Evolutionary conservation across 225 moss, liverwort and hornwort species (phyloP).

Genomic region (Pseudoscleropodium purum): DNA sequence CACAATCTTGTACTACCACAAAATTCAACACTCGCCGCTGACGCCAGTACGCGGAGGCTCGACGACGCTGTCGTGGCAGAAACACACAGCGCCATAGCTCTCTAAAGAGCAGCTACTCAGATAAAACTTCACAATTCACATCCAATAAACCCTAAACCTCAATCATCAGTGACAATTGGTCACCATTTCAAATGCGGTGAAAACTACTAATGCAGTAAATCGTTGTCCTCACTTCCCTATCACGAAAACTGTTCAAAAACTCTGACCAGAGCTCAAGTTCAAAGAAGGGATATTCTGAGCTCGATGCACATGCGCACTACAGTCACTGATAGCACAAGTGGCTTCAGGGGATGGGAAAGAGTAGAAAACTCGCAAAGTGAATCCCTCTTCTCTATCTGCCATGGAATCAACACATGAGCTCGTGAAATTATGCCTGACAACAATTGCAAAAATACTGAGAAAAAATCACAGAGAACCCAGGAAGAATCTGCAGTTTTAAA

Average conservation of each 20-base stretch:
- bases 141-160: background rate
- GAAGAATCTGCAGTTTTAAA: background rate
- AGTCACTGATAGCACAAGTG: background rate
- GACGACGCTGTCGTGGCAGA: constrained; percentile 18
- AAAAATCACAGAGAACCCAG: background rate
- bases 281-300: background rate
- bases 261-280: background rate
- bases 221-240: background rate
- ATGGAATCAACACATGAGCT: background rate
- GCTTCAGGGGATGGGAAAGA: constrained; percentile 17
- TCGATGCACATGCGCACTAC: background rate
- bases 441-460: background rate
- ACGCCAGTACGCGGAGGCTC: background rate
- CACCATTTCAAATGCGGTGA: background rate
- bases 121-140: background rate
- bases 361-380: constrained; percentile 78
- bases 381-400: constrained; percentile 79
- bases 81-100: constrained; percentile 32
- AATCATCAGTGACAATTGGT: background rate
- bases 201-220: background rate
- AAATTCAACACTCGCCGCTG: background rate
- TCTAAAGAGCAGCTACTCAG: background rate
- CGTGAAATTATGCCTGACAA: background rate
- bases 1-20: background rate
- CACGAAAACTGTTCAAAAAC: background rate